Conservation (phyloP, 768 basidiomycete genomes). For the Rhizopogon vinicolor region DNA sequence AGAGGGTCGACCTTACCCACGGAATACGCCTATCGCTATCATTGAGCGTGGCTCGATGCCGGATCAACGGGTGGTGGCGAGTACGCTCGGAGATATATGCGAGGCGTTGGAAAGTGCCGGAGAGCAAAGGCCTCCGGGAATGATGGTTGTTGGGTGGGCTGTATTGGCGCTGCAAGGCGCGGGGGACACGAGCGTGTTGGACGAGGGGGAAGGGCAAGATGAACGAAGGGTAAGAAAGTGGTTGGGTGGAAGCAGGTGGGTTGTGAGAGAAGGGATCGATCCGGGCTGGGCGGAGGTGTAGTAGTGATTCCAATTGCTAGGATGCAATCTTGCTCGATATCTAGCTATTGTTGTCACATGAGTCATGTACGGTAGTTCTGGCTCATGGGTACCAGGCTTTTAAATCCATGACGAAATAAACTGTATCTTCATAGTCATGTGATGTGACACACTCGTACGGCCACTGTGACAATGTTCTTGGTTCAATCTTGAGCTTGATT, state of each 20-base stretch:
- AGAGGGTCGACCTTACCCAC: constrained; percentile 62
- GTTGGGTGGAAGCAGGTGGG: constrained; percentile 57
- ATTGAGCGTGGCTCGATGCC: constrained; percentile 93
- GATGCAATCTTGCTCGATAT: not conserved
- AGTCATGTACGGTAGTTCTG: not conserved
- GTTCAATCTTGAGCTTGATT: not conserved
- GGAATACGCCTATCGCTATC: constrained; percentile 80
- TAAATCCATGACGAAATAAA: too few relatives aligned
- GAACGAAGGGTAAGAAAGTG: constrained; percentile 48
- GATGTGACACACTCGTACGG: constrained; percentile 1
- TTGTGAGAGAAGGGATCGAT: constrained; percentile 59
- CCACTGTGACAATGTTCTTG: not conserved
- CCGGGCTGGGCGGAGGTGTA: constrained; percentile 33
- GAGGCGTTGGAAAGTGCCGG: constrained; percentile 68
- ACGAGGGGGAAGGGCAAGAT: constrained; percentile 44
- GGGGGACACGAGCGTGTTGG: constrained; percentile 71
- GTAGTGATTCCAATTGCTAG: constrained; percentile 4
- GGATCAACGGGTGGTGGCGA: constrained; percentile 82
- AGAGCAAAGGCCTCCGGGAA: constrained; percentile 91
- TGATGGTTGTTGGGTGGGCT: constrained; percentile 95
- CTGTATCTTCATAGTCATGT: not conserved
- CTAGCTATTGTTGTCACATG: not conserved
- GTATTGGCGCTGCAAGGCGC: constrained; percentile 69
- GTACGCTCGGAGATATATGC: constrained; percentile 71
- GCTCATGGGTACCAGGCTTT: not conserved